Base-by-base conservation (phyloP, 495 filamentous ascomycete genomes). In the Annulohypoxylon nitens region DNA sequence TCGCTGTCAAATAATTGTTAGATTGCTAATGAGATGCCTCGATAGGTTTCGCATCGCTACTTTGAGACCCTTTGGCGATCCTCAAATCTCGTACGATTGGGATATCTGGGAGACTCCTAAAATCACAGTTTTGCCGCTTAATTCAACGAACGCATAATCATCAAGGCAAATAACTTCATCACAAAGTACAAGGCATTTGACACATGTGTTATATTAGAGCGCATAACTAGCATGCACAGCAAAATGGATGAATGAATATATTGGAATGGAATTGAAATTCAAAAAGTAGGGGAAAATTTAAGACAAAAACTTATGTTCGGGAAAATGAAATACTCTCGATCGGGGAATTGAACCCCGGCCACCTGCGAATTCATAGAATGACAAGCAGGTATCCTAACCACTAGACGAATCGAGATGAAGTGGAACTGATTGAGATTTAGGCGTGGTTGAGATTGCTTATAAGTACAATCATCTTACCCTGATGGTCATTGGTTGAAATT, bases 261-360 rank as follows among this genome's bases (percentile, higher is more conserved):
- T 3, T n/a, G n/a, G 3, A 6, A 30, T 30, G 5, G 5, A 30
- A 6, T 30, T 30, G 3, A 23, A 23, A 23, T 23, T 23, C 20
- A 23, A 23, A 23, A 23, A 23, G 20, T 23, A 23, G 20, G 20
- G 20, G 20, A 23, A 23, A 23, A 23, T 23, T 23, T 23, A 1
- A 1, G 10, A 36, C 34, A 36, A 36, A 36, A 36, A 36, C 20
- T 23, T 36, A 36, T 36, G n/a, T n/a, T n/a, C n/a, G n/a, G 0
- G 3, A 36, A 36, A 45, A 47, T 30, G 7, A 48, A 16, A 20
- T 36, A n/a, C 78, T 80, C 79, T 73, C 76, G 73, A 78, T 78
- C 75, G 78, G 78, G 79, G 79, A 80, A 81, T 81, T 73, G 79
- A 81, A 81, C 79, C 79, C 79, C 79, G 78, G 76, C 77, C 78